Evolutionary conservation across 179 eudicot genomes (phyloP).

Genomic region (Silene vulgaris): DNA sequence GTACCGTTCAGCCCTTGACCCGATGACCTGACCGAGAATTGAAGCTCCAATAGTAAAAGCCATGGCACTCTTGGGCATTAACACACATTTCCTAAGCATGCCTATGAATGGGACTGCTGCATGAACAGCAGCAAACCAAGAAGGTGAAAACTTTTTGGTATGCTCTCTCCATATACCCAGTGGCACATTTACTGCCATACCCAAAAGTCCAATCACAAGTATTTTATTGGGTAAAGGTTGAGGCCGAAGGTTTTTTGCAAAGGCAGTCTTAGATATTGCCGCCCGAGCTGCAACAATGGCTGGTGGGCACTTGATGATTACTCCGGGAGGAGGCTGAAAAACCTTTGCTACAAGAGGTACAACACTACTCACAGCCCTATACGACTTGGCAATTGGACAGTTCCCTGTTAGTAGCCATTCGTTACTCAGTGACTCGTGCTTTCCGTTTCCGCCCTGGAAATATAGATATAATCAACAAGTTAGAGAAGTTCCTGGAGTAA

Average conservation of each 20-base stretch:
- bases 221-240: slow-evolving; percentile 76
- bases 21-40: slow-evolving; percentile 82
- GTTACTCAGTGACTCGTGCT: slow-evolving; percentile 77
- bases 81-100: slow-evolving; percentile 71
- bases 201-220: slow-evolving; percentile 67
- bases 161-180: slow-evolving; percentile 94
- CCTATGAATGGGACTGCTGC: slow-evolving; percentile 95
- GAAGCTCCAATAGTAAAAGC: slow-evolving; percentile 91
- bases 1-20: slow-evolving; percentile 84
- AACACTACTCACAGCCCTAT: slow-evolving; percentile 70
- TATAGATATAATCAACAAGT: slow-evolving; percentile 16
- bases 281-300: slow-evolving; percentile 80
- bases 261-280: slow-evolving; percentile 74
- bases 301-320: slow-evolving; percentile 63
- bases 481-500: background rate
- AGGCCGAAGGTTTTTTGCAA: slow-evolving; percentile 80
- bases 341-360: slow-evolving; percentile 85
- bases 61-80: slow-evolving; percentile 97
- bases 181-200: slow-evolving; percentile 89
- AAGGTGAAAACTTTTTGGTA: slow-evolving; percentile 76
- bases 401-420: slow-evolving; percentile 82
- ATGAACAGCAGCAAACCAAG: slow-evolving; percentile 92
- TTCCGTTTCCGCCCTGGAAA: slow-evolving; percentile 55
- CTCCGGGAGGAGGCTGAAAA: slow-evolving; percentile 73
- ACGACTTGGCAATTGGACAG: slow-evolving; percentile 94